Base-by-base conservation (phyloP, 441 rosid genomes). In the Gossypium schwendimanii region DNA sequence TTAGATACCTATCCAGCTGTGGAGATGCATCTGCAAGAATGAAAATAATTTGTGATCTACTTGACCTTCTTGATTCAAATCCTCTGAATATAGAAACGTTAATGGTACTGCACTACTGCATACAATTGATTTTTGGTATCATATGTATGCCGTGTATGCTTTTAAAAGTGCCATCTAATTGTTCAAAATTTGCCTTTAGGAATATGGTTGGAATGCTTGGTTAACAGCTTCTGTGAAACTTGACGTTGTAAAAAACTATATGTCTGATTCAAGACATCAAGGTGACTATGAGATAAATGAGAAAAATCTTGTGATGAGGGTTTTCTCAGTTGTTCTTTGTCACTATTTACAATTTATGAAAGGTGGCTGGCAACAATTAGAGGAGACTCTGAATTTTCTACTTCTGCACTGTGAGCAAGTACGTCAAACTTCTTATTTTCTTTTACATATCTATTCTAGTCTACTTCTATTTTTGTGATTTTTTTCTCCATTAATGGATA, bases 291-390 rank as follows among this genome's bases (percentile, higher is more conserved):
- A 83, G 81, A 73, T 75, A 62, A 84, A 78, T 74, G 99, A 96
- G 84, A 92, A 84, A 79, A 81, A 78, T 72, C 78, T 89, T 80
- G 87, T 88, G 80, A 90, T 89, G 87, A 87, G 87, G 77, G 73
- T 96, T 67, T 93, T 84, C 74, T 90, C 90, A 74, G 83, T 87
- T 77, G 96, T 93, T 81, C 98, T 96, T 76, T 87, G 93, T 83
- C 93, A 96, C 88, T 87, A 87, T 84, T 81, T 93, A 66, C 83
- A 80, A 75, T 91, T 85, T 44, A 86, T 93, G 68, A 96, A 93
- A 87, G 99, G 99, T 73, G 99, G 99, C 77, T 96, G 99, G 99
- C 98, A 91, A 77, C 96, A 86, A 65, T 78, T 96, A 76, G 99
- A 96, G 79, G 99, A 93, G 83, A 91, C 98, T 20, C 84, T 85